Base-by-base conservation (phyloP, 495 filamentous ascomycete species). In the Recurvomyces mirabilis region DNA sequence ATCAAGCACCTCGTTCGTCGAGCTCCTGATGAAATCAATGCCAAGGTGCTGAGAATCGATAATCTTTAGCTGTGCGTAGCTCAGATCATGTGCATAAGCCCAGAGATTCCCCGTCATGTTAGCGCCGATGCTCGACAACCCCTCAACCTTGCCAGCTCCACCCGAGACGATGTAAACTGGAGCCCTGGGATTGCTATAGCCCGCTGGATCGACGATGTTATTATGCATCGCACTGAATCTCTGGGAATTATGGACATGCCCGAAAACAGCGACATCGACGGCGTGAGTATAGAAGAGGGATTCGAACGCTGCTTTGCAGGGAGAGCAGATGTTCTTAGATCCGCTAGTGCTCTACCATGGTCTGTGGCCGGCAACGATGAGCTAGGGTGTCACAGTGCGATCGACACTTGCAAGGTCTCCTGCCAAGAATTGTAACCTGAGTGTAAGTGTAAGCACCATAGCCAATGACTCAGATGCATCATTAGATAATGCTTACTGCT, bases 191-290 rank as follows among this genome's bases (percentile, higher is more conserved):
- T 78, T 62, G 1, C 68, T 43, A 60, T 77, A 56, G 0, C 69
- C 72, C 0, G 67, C 67, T 4, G 66, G 43, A 35, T 70, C 68
- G 0, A 63, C 67, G 0, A 54, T 65, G 21, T 56, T 58, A 35
- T 78, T 64, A 28, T 57, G 49, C 6, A 71, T 56, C 0, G 69
- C 65, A 1, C 49, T 21, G 21, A 66, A 63, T 3, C 69, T 66
- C 48, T 78, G 70, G 18, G 70, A 70, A 56, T 74, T 77, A 47
- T 80, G 76, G n/a, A 73, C 71, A 51, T 80, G 76, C 2, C 76
- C 76, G 56, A 76, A 74, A 6, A 79, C 66, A 20, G 63, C 75
- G 5, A 79, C 54, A 47, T 80, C 76, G 21, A 80, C 75, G 12
- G 74, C 74, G 53, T 80, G 77, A 39, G 66, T 62, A 56, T 74